Conservation (phyloP, 2,329 filamentous ascomycete species). For the Leptographium lundbergii region DNA sequence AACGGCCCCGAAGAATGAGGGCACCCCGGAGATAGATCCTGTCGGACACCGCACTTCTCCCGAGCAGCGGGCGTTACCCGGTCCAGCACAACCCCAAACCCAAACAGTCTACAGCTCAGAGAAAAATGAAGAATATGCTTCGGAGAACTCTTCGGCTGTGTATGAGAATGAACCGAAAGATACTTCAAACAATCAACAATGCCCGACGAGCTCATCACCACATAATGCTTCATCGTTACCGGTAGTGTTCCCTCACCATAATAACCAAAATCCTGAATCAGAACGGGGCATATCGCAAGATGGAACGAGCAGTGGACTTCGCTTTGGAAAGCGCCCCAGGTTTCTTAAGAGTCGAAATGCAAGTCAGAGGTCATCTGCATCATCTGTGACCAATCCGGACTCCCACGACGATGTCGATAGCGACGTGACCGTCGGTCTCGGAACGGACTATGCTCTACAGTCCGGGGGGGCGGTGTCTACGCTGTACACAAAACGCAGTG, state of each 20-base stretch:
- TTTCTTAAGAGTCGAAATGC: slow-evolving; percentile 44
- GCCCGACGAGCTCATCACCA: background rate
- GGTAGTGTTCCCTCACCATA: background rate
- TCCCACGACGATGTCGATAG: slow-evolving; percentile 51
- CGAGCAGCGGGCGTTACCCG: background rate
- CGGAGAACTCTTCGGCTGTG: background rate
- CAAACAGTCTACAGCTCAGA: background rate
- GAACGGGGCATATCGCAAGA: background rate
- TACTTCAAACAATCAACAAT: background rate
- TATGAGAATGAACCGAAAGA: background rate
- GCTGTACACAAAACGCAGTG: slow-evolving; percentile 32
- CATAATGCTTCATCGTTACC: background rate
- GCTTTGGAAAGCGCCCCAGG: slow-evolving; percentile 36
- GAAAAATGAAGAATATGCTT: background rate
- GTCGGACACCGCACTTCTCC: background rate
- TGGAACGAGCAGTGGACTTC: slow-evolving; percentile 31
- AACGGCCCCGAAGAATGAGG: background rate
- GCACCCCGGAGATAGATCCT: background rate
- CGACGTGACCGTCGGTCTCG: slow-evolving; percentile 54
- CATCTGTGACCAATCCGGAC: slow-evolving; percentile 43
- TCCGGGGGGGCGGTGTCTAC: slow-evolving; percentile 62
- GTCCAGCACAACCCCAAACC: background rate
- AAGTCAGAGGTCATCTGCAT: slow-evolving; percentile 48
- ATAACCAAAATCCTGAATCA: background rate
- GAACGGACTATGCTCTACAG: slow-evolving; percentile 70